Conservation (phyloP, 1,284 basidiomycete genomes). For the Butyriboletus regius region DNA sequence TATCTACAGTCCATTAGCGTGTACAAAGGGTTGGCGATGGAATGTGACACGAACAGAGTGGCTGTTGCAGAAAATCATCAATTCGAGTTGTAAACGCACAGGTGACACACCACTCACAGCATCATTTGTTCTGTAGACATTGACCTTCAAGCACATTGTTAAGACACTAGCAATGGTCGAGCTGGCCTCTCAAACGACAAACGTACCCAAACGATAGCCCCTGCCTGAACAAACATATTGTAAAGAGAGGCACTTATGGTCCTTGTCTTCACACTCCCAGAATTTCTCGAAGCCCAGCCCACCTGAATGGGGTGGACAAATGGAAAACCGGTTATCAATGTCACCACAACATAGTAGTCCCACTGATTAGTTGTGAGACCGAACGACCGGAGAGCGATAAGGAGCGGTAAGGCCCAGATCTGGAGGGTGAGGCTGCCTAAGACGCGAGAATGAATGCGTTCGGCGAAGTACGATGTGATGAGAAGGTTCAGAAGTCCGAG, state of each 20-base stretch:
- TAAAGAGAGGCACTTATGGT: slow-evolving; percentile 54
- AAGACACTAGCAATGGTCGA: neutral
- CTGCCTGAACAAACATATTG: slow-evolving; percentile 59
- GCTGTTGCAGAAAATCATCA: slow-evolving; percentile 22
- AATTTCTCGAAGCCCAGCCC: slow-evolving; percentile 58
- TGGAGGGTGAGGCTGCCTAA: slow-evolving; percentile 49
- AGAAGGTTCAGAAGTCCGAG: slow-evolving; percentile 41
- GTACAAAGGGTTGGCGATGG: neutral
- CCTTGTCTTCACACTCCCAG: slow-evolving; percentile 50
- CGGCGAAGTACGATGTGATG: slow-evolving; percentile 46
- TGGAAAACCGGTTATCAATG: slow-evolving; percentile 49
- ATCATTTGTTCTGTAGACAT: slow-evolving; percentile 44
- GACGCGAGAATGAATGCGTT: slow-evolving; percentile 51
- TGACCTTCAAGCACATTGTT: slow-evolving; percentile 28
- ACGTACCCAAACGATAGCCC: slow-evolving; percentile 46
- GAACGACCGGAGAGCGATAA: slow-evolving; percentile 54
- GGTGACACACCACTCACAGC: slow-evolving; percentile 28
- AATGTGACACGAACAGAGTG: slow-evolving; percentile 38
- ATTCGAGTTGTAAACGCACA: neutral
- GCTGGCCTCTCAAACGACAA: neutral
- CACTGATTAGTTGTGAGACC: slow-evolving; percentile 47
- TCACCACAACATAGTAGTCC: slow-evolving; percentile 54
- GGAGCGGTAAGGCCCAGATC: slow-evolving; percentile 55
- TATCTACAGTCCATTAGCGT: slow-evolving; percentile 28
- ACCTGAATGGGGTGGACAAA: slow-evolving; percentile 46